A percentile compares a stretch with the other conserved stretches of the same genome.
These are phyloP conservation scores for Ceratobasidium sp. DNA, from an alignment of 1,284 basidiomycete species.

Conservation along the genomic window DNA sequence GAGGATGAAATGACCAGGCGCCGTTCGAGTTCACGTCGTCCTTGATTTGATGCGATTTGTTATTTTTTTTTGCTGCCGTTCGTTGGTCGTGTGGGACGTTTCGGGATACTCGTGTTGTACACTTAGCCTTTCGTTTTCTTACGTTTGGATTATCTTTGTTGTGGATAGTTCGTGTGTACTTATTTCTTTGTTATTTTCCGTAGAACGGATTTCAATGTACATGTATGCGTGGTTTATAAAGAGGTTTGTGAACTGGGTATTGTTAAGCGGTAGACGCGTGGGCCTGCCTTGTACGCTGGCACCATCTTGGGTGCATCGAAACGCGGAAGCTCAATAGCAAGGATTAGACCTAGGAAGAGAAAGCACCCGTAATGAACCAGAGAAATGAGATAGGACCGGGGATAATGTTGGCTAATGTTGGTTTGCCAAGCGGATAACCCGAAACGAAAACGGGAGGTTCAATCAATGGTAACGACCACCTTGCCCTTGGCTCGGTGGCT, in stretches of 20 bases:
- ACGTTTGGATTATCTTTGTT: background rate
- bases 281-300: background rate
- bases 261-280: background rate
- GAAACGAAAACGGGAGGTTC: background rate
- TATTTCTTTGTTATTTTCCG: background rate
- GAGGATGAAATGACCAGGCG: conserved; percentile 36
- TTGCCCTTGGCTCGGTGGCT: conserved; percentile 66
- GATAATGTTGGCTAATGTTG: no score
- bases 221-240: conserved; percentile 3
- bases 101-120: conserved; percentile 10
- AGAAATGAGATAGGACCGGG: background rate
- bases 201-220: background rate
- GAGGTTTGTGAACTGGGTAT: background rate
- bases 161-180: background rate
- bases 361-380: background rate
- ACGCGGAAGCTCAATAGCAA: no score
- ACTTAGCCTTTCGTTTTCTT: conserved; percentile 3
- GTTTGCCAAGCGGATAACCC: background rate
- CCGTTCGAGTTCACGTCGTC: conserved; percentile 29
- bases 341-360: background rate
- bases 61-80: background rate
- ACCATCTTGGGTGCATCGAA: no score
- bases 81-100: conserved; percentile 17
- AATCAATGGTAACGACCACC: conserved; percentile 54
- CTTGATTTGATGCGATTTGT: conserved; percentile 13